Base-by-base conservation (phyloP, 306 rosid genomes). In the Morella rubra region DNA sequence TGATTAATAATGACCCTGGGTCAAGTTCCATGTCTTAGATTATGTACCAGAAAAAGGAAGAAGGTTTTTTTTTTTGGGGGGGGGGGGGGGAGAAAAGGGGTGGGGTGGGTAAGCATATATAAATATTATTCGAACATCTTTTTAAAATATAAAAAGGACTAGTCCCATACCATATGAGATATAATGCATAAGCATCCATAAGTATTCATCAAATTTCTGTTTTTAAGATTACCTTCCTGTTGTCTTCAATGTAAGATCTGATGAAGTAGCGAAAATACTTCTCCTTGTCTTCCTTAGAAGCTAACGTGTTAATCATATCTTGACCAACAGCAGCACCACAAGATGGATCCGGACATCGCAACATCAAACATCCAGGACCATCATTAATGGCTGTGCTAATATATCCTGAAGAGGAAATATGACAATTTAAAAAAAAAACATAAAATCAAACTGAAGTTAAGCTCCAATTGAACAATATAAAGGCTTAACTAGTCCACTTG, bases 271-370 rank as follows among this genome's bases (percentile, higher is more conserved):
- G 97, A 4, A 16, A 76, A 83, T 91, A 93, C 84, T 93, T 93
- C 69, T 84, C 86, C 71, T 67, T 85, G 75, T 91, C 97, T 71
- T 90, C 97, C 19, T 69, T 40, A 53, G 89, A 81, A 54, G 91
- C 85, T 76, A 93, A 73, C 32, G 8, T 55, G 77, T 74, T 77
- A 76, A 93, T 87, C 92, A 91, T 93, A 85, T 93, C 89, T 85
- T 93, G 92, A 82, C 84, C 89, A 82, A 93, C 90, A 83, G 90
- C 90, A 64, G 92, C 93, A 73, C 65, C 88, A 82, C 98, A 93
- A 69, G 91, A 79, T 72, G 98, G 98, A 78, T 93, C 97, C 53
- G 98, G 98, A 71, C 98, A 93, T 80, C 93, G 86, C 87, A 93
- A 83, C 88, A 85, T 86, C 82, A 93, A 86, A 87, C 97, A 91